Evolutionary conservation across 768 basidiomycete species (phyloP), one percentile per base, ranked within the genome.

Genomic region (Lactifluus rugatus): DNA sequence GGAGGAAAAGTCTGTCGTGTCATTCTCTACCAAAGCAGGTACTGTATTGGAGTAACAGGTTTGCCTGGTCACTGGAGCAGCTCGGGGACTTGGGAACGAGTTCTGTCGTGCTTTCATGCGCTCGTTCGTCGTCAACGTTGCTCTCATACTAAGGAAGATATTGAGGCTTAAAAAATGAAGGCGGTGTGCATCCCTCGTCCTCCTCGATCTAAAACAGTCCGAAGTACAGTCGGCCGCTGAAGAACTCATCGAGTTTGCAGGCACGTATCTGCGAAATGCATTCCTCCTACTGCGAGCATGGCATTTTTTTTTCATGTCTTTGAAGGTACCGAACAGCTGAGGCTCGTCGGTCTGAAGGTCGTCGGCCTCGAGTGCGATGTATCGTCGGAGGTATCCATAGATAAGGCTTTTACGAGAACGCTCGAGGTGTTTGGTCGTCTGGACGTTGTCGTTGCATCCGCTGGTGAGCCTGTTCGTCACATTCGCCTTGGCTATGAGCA

Each of bases 21-120:
- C 34, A 37, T 54, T 31, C 25, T 42, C 11, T 16, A 9, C 19
- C 55, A 54, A 47, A 2, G 57, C 11, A 17, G 7, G 42, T 36
- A 25, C n/a, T 41, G 8, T 52, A 32, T n/a, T 32, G 48, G 45
- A 19, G 13, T 6, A 14, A 23, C 60, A 95, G 85, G 92, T 93
- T 54, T 91, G 90, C 73, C 74, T 94, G 65, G 84, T 98, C 51
- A 98, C 95, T 39, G 95, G 95, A 47, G 95, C 85, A 54, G 95
- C 93, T 13, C 79, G 89, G 66, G 95, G 95, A 7, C 75, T 98
- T 47, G 95, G 95, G 7, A 79, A 87, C 63, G 86, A 92, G 70
- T 92, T 97, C 69, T 93, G 92, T 69, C 81, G 84, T 47, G 93
- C 93, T 13, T 93, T 97, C 71, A 66, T 93, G 63, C 84, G 88